Percentiles rank a stretch among this genome's conserved stretches.
Evolutionary conservation across 2,329 filamentous ascomycete genomes (phyloP).

Genomic region (Aspergillus brasiliensis): DNA sequence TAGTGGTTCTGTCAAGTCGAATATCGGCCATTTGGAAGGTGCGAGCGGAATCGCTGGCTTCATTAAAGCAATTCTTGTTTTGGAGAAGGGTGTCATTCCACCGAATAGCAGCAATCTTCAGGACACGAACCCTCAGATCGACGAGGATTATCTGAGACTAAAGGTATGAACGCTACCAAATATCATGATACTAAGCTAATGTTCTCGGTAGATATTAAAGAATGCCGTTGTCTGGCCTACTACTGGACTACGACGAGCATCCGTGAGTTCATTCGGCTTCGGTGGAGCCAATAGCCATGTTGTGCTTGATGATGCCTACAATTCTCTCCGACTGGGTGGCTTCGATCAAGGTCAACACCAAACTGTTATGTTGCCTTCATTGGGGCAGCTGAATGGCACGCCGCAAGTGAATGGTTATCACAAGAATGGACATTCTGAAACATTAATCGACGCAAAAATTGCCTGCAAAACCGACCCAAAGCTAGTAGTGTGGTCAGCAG

Average conservation of each 20-base stretch:
- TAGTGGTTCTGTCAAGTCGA: constrained; percentile 9
- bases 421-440: too few relatives aligned
- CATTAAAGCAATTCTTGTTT: constrained; percentile 47
- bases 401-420: background rate
- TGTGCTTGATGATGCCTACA: constrained; percentile 25
- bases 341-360: background rate
- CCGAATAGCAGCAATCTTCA: constrained; percentile 39
- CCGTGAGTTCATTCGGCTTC: constrained; percentile 30
- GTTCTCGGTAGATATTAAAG: constrained; percentile 12
- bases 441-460: too few relatives aligned
- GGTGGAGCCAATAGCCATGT: constrained; percentile 31
- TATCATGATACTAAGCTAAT: background rate
- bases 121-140: constrained; percentile 9
- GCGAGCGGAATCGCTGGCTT: constrained; percentile 43
- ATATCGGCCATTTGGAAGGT: constrained; percentile 31
- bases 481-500: constrained; percentile 14
- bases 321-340: constrained; percentile 4
- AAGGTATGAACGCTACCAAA: background rate
- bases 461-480: background rate
- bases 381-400: background rate
- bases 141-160: constrained; percentile 4
- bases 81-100: constrained; percentile 48
- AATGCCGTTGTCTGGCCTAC: constrained; percentile 21
- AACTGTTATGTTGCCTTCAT: background rate
- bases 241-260: constrained; percentile 19